Evolutionary conservation across 1,284 basidiomycete genomes (phyloP).

Genomic region (Apiotrichum domesticum): DNA sequence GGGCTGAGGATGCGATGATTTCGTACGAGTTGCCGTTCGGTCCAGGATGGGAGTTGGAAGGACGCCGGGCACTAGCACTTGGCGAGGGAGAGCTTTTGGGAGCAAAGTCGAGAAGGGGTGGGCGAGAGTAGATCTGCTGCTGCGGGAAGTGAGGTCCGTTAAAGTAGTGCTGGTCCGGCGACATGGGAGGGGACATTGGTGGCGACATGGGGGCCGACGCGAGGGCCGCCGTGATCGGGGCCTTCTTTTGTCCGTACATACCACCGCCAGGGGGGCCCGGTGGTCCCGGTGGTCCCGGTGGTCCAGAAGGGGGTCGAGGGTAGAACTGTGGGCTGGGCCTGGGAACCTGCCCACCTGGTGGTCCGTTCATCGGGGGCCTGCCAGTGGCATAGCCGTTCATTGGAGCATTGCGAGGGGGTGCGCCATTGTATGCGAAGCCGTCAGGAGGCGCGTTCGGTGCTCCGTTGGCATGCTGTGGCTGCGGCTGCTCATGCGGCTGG

Average conservation of each 20-base stretch:
- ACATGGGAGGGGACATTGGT: constrained; percentile 7
- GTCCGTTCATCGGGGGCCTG: neutral
- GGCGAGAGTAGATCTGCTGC: constrained; percentile 13
- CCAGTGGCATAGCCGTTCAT: neutral
- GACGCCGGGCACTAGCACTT: neutral
- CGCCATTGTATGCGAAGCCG: neutral
- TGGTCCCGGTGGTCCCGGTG: neutral
- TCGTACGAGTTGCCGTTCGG: neutral
- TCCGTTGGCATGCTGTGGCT: neutral
- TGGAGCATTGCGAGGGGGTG: too few species aligned
- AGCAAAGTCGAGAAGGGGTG: constrained; percentile 6
- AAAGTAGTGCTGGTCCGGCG: constrained; percentile 2
- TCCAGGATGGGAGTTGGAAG: neutral
- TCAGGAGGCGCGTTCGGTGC: neutral
- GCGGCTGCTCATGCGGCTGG: neutral
- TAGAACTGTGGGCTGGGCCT: neutral
- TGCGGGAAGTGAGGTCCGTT: constrained; percentile 1
- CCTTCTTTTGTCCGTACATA: neutral
- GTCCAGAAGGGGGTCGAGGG: neutral
- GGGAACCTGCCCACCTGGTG: neutral
- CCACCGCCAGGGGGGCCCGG: neutral
- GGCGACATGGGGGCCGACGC: neutral
- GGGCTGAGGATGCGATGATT: neutral
- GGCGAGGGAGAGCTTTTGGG: neutral
- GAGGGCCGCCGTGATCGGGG: neutral